Conservation (phyloP, 495 filamentous ascomycete species). For the Talaromyces stipitatus region DNA sequence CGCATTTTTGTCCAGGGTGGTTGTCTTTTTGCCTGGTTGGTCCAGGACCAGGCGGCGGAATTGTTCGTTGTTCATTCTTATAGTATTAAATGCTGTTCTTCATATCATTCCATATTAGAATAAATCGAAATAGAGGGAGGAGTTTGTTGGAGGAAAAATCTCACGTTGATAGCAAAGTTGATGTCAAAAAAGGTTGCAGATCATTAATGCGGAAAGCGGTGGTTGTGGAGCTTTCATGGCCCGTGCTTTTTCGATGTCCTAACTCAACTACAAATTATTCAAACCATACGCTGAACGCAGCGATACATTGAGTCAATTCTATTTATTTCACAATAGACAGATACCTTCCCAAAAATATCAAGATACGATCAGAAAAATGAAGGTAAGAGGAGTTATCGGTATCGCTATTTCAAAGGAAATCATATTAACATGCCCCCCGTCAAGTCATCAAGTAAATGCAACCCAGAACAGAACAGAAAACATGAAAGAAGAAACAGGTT, state of each 20-base stretch:
- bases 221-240: neutral
- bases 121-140: neutral
- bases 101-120: neutral
- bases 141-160: neutral
- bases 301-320: neutral
- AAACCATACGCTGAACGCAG: neutral
- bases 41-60: slow-evolving; percentile 80
- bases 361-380: neutral
- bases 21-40: slow-evolving; percentile 31
- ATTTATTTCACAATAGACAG: neutral
- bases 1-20: slow-evolving; percentile 17
- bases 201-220: neutral
- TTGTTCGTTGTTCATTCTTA: slow-evolving; percentile 87
- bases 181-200: neutral
- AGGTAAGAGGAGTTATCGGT: neutral
- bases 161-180: neutral
- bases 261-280: neutral
- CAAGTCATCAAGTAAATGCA: neutral
- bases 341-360: neutral
- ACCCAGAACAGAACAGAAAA: neutral
- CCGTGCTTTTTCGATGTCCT: neutral
- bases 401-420: neutral
- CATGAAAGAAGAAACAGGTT: neutral
- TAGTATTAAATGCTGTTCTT: neutral
- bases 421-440: neutral